A percentile compares a stretch with the other conserved stretches of the same genome.
Evolutionary conservation across 768 basidiomycete genomes (phyloP).

Genomic region (Phaeolepiota aurea): DNA sequence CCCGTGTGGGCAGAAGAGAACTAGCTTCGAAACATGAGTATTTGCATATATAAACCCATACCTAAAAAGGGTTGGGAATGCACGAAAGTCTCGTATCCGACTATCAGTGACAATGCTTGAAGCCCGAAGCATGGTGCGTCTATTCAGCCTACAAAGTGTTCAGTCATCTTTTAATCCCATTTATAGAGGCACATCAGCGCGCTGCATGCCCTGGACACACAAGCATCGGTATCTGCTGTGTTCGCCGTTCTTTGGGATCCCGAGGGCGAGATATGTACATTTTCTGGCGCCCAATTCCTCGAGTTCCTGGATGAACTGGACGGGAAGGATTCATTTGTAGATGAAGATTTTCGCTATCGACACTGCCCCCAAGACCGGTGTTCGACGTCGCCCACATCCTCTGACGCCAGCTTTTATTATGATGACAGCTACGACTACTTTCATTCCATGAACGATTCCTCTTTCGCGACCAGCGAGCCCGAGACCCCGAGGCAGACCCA

Average conservation of each 20-base stretch:
- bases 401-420: conserved; percentile 9
- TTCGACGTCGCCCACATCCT: background rate
- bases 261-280: conserved; percentile 47
- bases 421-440: conserved; percentile 14
- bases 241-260: conserved; percentile 58
- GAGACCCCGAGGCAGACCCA: background rate
- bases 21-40: background rate
- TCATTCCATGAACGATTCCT: conserved; percentile 17
- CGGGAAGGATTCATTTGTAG: conserved; percentile 16
- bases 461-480: conserved; percentile 6
- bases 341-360: conserved; percentile 16
- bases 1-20: background rate
- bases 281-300: conserved; percentile 42
- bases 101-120: background rate
- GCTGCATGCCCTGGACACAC: background rate
- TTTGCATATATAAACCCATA: no score
- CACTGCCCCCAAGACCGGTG: conserved; percentile 13
- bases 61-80: no score
- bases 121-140: background rate
- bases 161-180: background rate
- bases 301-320: conserved; percentile 15
- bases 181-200: background rate
- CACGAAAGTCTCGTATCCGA: background rate
- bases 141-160: background rate
- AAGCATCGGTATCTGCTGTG: background rate